These are phyloP conservation scores for Gomphus bonarii DNA, from an alignment of 1,284 basidiomycete genomes.

Conservation along the genomic window DNA sequence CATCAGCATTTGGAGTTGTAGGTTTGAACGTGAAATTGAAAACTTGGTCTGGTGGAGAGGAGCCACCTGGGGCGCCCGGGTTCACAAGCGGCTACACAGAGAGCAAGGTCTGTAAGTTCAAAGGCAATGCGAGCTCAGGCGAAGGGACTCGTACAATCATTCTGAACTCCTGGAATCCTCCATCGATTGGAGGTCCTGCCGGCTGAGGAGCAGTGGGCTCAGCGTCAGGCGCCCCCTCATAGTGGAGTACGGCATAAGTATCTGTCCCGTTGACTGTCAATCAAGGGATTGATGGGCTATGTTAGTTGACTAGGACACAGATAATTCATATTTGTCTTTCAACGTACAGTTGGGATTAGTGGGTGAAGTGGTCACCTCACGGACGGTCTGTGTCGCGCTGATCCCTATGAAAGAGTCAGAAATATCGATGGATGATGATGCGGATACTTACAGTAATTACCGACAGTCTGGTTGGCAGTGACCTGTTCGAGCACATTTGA, in stretches of 20 bases:
- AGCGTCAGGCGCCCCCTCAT: conserved; percentile 29
- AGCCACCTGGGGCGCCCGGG: conserved; percentile 27
- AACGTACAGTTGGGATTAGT: conserved; percentile 11
- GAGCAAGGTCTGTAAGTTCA: too few species aligned
- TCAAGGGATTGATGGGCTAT: background rate
- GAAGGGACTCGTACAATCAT: conserved; percentile 14
- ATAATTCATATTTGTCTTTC: background rate
- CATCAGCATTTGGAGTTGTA: conserved; percentile 2
- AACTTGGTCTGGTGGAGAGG: conserved; percentile 1
- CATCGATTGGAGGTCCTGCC: background rate
- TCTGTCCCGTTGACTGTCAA: conserved; percentile 7
- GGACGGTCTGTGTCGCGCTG: conserved; percentile 10
- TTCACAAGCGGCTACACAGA: conserved; percentile 24
- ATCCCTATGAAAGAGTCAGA: conserved; percentile 10
- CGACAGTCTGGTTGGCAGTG: conserved; percentile 24
- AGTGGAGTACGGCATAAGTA: conserved; percentile 41
- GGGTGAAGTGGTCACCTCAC: conserved; percentile 10
- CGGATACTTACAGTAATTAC: conserved; percentile 25
- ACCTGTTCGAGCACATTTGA: conserved; percentile 13
- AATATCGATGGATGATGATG: background rate
- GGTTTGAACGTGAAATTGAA: conserved; percentile 6
- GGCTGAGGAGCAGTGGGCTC: conserved; percentile 30
- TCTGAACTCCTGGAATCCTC: background rate
- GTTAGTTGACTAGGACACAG: background rate
- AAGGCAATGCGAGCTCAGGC: background rate